These are phyloP conservation scores for Scedosporium dehoogii DNA, from an alignment of 2,329 filamentous ascomycete genomes.

Conservation along the genomic window DNA sequence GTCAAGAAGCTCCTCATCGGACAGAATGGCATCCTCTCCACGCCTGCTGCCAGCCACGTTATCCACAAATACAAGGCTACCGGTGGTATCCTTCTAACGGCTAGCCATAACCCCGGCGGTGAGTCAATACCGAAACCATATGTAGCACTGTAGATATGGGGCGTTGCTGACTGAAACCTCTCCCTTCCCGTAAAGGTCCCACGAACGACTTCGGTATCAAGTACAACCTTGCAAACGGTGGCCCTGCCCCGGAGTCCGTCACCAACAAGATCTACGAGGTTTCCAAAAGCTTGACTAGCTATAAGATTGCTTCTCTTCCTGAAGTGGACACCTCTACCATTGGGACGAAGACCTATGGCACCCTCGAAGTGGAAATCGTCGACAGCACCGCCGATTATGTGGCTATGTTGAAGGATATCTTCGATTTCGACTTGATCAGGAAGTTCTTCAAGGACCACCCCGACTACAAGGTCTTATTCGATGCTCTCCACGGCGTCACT, in stretches of 20 bases:
- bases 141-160: background rate
- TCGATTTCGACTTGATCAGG: constrained; percentile 94
- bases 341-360: constrained; percentile 74
- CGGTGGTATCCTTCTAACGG: constrained; percentile 91
- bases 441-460: constrained; percentile 78
- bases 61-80: constrained; percentile 93
- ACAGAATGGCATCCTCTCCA: constrained; percentile 92
- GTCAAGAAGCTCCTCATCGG: constrained; percentile 98
- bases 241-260: constrained; percentile 87
- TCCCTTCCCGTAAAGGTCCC: constrained; percentile 49
- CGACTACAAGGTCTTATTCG: constrained; percentile 95
- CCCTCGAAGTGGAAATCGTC: constrained; percentile 87
- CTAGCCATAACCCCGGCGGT: constrained; percentile 98
- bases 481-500: constrained; percentile 88
- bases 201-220: constrained; percentile 98
- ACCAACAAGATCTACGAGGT: constrained; percentile 97
- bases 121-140: constrained; percentile 22
- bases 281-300: constrained; percentile 80
- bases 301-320: constrained; percentile 83
- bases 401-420: constrained; percentile 94
- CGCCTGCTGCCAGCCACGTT: constrained; percentile 88
- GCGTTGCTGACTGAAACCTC: background rate
- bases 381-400: constrained; percentile 90
- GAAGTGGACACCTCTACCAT: constrained; percentile 77
- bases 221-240: constrained; percentile 96